Percentiles rank a stretch among this genome's conserved stretches.
phyloP scores from a whole-genome alignment of 805 yeast species.

The Nakazawaea molendinolei region DNA sequence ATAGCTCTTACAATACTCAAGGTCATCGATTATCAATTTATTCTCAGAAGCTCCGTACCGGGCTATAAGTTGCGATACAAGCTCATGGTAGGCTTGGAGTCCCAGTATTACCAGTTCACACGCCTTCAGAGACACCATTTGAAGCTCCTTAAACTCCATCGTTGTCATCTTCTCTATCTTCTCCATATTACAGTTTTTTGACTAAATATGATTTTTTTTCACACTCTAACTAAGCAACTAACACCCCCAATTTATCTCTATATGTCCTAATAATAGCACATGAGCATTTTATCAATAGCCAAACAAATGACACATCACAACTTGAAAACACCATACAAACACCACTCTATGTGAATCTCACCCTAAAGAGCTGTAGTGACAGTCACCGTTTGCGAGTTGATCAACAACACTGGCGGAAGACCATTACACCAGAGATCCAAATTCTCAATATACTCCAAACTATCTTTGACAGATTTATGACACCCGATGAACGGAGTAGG shows the following conservation, averaged over 20 bases:
- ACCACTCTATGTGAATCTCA: not conserved
- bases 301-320: not conserved
- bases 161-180: not conserved
- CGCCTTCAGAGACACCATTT: not conserved
- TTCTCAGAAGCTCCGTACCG: not conserved
- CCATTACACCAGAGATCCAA: constrained; percentile 76
- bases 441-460: constrained; percentile 69
- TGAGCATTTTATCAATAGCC: no score
- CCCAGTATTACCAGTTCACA: not conserved
- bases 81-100: constrained; percentile 2
- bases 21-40: constrained; percentile 5
- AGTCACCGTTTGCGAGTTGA: constrained; percentile 91
- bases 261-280: no score
- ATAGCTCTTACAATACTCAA: constrained; percentile 2
- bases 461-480: constrained; percentile 59
- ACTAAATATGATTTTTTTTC: no score
- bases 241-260: no score
- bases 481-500: constrained; percentile 88
- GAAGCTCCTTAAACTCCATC: not conserved
- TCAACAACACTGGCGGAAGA: constrained; percentile 73
- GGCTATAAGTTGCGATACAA: not conserved
- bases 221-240: not conserved
- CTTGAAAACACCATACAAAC: not conserved
- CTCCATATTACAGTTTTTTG: no score
- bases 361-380: constrained; percentile 82